These are phyloP conservation scores for Cladosporium sp. DNA, from an alignment of 2,329 filamentous ascomycete species.

Conservation along the genomic window DNA sequence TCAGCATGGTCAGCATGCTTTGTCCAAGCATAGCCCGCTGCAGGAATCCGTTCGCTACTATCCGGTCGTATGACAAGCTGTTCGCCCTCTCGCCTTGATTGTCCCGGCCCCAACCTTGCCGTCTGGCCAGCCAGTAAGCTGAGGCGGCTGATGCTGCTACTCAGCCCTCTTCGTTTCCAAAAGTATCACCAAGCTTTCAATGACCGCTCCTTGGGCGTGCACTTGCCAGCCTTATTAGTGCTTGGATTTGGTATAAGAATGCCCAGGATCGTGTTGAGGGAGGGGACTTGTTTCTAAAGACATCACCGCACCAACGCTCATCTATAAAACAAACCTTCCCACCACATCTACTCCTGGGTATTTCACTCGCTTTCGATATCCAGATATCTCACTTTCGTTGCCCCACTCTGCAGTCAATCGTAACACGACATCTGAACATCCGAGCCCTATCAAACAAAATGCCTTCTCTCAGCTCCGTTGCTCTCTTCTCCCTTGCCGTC, in stretches of 20 bases:
- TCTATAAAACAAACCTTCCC: not conserved
- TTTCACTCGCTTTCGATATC: slow-evolving; percentile 1
- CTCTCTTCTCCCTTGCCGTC: slow-evolving; percentile 15
- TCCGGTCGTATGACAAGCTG: not conserved
- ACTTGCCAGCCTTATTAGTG: not conserved
- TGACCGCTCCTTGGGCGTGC: not conserved
- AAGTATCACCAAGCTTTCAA: slow-evolving; percentile 4
- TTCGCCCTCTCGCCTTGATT: slow-evolving; percentile 1
- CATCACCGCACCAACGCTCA: slow-evolving; percentile 2
- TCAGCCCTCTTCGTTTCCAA: slow-evolving; percentile 8
- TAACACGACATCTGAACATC: not conserved
- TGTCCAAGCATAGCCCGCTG: not conserved
- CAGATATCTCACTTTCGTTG: not conserved
- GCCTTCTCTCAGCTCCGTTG: slow-evolving; percentile 17
- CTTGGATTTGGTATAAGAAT: slow-evolving; percentile 9
- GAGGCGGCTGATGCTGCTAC: slow-evolving; percentile 9
- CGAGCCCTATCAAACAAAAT: slow-evolving; percentile 13
- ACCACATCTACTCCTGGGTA: not conserved
- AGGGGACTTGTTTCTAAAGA: not conserved
- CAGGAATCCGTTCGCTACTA: slow-evolving; percentile 4
- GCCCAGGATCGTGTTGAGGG: not conserved
- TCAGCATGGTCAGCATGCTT: slow-evolving; percentile 2
- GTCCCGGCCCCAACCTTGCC: not conserved
- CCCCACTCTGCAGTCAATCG: not conserved
- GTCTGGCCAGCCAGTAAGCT: slow-evolving; percentile 6